Conservation (phyloP, 208 protist genomes). For the Leishmania lainsoni region DNA sequence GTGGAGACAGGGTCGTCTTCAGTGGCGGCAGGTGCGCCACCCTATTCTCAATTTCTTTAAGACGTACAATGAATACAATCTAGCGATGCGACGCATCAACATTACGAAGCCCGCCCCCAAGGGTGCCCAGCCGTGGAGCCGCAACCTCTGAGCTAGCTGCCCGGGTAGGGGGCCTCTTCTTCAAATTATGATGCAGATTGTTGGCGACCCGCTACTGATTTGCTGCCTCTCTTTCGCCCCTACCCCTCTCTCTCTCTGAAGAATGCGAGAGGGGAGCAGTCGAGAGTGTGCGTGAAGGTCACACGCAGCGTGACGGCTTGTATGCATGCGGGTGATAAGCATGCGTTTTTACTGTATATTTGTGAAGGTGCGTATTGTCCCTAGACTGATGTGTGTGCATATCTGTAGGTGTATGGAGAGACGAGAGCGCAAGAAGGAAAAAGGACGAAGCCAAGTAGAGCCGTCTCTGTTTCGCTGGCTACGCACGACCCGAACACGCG, state of each 20-base stretch:
- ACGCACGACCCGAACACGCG: neutral
- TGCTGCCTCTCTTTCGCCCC: neutral
- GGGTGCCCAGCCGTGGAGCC: slow-evolving; percentile 75
- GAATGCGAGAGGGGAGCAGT: neutral
- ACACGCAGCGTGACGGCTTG: neutral
- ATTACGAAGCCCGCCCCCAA: slow-evolving; percentile 74
- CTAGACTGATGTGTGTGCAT: too few species aligned
- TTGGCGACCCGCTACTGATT: neutral
- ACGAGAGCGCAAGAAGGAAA: neutral
- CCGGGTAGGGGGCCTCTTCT: neutral
- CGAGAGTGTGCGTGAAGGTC: neutral
- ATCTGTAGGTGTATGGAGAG: too few species aligned
- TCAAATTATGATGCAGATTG: neutral
- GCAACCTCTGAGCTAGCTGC: slow-evolving; percentile 51
- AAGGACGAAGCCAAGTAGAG: neutral
- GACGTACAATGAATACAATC: slow-evolving; percentile 86
- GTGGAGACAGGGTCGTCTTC: slow-evolving; percentile 67
- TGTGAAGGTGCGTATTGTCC: neutral
- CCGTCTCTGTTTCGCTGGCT: neutral
- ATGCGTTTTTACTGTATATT: neutral
- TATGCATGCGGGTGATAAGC: neutral
- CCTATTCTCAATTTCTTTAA: slow-evolving; percentile 89
- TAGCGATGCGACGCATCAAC: slow-evolving; percentile 76
- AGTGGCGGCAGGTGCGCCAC: slow-evolving; percentile 80
- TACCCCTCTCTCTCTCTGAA: neutral